Base-by-base conservation (phyloP, 768 basidiomycete species). In the Amylocystis lapponica region DNA sequence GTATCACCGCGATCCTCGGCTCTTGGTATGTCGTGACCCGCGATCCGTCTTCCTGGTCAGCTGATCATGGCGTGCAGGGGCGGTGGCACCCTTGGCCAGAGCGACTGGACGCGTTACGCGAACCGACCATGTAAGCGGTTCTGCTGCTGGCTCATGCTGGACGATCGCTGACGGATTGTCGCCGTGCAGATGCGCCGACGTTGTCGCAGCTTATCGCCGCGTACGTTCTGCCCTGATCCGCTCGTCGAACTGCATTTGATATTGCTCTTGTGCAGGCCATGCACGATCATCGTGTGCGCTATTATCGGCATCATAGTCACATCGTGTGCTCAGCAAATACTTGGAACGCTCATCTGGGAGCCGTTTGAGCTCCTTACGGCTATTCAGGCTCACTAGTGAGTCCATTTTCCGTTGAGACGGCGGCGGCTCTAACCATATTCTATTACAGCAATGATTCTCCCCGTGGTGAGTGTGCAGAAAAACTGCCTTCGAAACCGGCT, bases 101-200 rank as follows among this genome's bases (percentile, higher is more conserved):
- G 37, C 25, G 37, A 39, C 22, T 39, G 37, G 37, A 39, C 37
- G 25, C 37, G 37, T 23, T 39, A 39, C 27, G 37, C 37, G 4
- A 39, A 39, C 16, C 21, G 37, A 13, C 37, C 37, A 14, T 26
- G 9, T 30, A n/a, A n/a, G n/a, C n/a, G n/a, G n/a, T n/a, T 9
- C n/a, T 30, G 16, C 33, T 34, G 33, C 13, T 17, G 33, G 16
- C 33, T 34, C 16, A 39, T 27, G n/a, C n/a, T n/a, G n/a, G n/a
- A n/a, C n/a, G n/a, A n/a, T n/a, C n/a, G n/a, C n/a, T n/a, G n/a
- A n/a, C n/a, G n/a, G n/a, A n/a, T n/a, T n/a, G n/a, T n/a, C n/a
- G n/a, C n/a, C n/a, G n/a, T n/a, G n/a, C n/a, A n/a, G n/a, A n/a
- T n/a, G 37, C 37, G 8, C 37, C 37, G 37, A 39, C 37, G 3